Percentiles rank a stretch among this genome's conserved stretches.
These are phyloP conservation scores for Ramaria rubella DNA, from an alignment of 768 basidiomycete genomes.

Conservation along the genomic window DNA sequence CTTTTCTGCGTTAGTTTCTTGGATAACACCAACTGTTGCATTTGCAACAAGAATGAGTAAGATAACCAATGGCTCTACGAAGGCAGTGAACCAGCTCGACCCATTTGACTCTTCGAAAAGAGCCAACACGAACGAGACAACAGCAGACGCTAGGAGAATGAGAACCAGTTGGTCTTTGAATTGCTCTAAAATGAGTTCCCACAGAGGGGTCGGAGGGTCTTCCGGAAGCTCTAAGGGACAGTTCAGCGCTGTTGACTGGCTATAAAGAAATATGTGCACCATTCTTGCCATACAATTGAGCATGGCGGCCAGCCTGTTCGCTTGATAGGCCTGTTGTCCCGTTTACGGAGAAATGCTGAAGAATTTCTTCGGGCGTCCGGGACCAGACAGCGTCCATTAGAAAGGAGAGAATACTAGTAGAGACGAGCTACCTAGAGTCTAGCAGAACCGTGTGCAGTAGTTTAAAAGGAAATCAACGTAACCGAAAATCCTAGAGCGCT, in stretches of 20 bases:
- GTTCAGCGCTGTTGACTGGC: neutral
- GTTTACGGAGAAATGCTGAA: slow-evolving; percentile 69
- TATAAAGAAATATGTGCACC: slow-evolving; percentile 38
- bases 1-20: slow-evolving; percentile 93
- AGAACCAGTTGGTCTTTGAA: slow-evolving; percentile 99
- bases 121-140: slow-evolving; percentile 89
- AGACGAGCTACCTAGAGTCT: slow-evolving; percentile 4
- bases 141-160: slow-evolving; percentile 90
- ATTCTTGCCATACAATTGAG: slow-evolving; percentile 79
- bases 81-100: slow-evolving; percentile 67
- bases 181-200: slow-evolving; percentile 95
- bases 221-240: slow-evolving; percentile 77
- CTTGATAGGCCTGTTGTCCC: slow-evolving; percentile 53
- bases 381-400: slow-evolving; percentile 78
- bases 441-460: neutral
- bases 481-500: slow-evolving; percentile 8
- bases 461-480: neutral
- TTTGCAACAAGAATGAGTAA: slow-evolving; percentile 94
- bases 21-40: slow-evolving; percentile 94
- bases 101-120: slow-evolving; percentile 63
- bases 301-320: slow-evolving; percentile 65
- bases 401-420: slow-evolving; percentile 5
- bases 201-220: slow-evolving; percentile 83
- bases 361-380: slow-evolving; percentile 54
- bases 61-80: slow-evolving; percentile 94